Evolutionary conservation across 2,329 filamentous ascomycete genomes (phyloP).

Genomic region (Rhinocladiella similis): DNA sequence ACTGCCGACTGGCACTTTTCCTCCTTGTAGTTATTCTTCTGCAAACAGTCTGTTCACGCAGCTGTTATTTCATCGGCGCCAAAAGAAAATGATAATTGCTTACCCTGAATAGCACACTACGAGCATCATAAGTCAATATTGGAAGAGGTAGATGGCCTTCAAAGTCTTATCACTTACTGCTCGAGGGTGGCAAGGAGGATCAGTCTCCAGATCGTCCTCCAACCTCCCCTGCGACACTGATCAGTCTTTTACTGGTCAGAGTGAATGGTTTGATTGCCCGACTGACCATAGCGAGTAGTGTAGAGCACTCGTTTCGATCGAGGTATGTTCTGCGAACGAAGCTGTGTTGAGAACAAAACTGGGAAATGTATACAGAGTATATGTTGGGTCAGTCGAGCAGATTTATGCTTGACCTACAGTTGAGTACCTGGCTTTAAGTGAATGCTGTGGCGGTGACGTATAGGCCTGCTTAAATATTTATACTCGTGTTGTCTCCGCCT

Average conservation of each 20-base stretch:
- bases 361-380: too few species aligned
- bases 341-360: too few species aligned
- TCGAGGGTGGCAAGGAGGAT: conserved; percentile 81
- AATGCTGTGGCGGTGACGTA: too few species aligned
- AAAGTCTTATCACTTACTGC: conserved; percentile 59
- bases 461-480: too few species aligned
- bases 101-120: conserved; percentile 89
- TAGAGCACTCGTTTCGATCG: too few species aligned
- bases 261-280: not conserved
- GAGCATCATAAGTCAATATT: conserved; percentile 9
- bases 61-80: too few species aligned
- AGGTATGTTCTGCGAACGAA: too few species aligned
- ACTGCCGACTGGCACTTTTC: conserved; percentile 76
- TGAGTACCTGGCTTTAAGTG: too few species aligned
- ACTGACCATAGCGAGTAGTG: not conserved
- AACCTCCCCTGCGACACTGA: conserved; percentile 35
- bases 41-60: conserved; percentile 68
- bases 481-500: too few species aligned
- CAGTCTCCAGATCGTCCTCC: conserved; percentile 69
- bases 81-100: conserved; percentile 18
- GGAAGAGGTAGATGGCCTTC: not conserved
- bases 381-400: too few species aligned
- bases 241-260: not conserved
- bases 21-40: conserved; percentile 82
- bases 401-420: too few species aligned